phyloP scores from a whole-genome alignment of 2,329 filamentous ascomycete species.

The Pleoardoris graminearum region DNA sequence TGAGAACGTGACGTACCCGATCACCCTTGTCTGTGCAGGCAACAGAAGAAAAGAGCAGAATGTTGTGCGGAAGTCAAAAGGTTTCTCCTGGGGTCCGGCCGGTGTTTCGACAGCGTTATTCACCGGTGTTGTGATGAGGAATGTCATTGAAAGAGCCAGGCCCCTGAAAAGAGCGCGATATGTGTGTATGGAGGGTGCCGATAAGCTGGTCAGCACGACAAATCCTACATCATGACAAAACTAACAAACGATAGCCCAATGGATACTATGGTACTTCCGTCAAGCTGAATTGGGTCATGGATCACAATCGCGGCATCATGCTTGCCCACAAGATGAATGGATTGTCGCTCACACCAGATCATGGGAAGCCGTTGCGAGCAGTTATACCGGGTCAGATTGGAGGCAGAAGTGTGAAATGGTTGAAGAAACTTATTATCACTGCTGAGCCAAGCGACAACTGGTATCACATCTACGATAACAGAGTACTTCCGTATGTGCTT shows the following conservation, averaged over 20 bases:
- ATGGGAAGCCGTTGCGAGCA: constrained; percentile 79
- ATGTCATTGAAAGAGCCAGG: constrained; percentile 69
- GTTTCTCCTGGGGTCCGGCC: constrained; percentile 90
- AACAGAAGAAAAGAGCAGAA: constrained; percentile 95
- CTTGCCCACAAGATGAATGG: constrained; percentile 92
- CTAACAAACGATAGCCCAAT: constrained; percentile 63
- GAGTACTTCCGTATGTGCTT: constrained; percentile 69
- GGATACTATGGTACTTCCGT: constrained; percentile 87
- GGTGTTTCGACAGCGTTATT: constrained; percentile 86
- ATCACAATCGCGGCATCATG: constrained; percentile 81
- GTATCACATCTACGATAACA: constrained; percentile 95
- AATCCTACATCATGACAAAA: neutral
- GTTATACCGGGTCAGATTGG: constrained; percentile 92
- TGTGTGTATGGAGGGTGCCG: constrained; percentile 89
- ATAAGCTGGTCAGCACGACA: constrained; percentile 62
- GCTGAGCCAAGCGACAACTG: constrained; percentile 83
- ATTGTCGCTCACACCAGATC: constrained; percentile 76
- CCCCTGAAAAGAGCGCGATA: constrained; percentile 74
- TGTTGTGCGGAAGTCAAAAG: constrained; percentile 84
- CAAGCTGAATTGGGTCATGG: constrained; percentile 86
- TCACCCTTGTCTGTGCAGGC: constrained; percentile 89
- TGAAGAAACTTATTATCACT: constrained; percentile 79
- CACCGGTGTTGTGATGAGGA: constrained; percentile 77
- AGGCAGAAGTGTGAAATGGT: constrained; percentile 90
- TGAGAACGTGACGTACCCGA: constrained; percentile 80